Evolutionary conservation across 2,329 filamentous ascomycete genomes (phyloP).

Genomic region (Xylariaceae sp.): DNA sequence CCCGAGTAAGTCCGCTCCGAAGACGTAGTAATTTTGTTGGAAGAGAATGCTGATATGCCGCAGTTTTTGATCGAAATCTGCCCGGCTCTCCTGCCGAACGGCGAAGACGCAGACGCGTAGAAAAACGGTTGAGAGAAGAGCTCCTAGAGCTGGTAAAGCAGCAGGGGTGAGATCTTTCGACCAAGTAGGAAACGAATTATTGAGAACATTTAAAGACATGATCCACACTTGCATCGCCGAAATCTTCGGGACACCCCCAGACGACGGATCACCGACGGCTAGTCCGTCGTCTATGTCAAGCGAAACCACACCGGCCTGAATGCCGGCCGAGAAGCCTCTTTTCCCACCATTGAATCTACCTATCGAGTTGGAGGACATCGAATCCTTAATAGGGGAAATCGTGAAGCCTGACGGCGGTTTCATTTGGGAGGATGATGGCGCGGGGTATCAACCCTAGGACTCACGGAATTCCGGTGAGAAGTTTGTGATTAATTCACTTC

Average conservation of each 20-base stretch:
- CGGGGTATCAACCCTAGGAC: slow-evolving; percentile 25
- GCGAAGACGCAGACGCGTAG: slow-evolving; percentile 24
- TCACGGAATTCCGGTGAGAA: slow-evolving; percentile 19
- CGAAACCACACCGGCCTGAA: slow-evolving; percentile 15
- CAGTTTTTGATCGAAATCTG: slow-evolving; percentile 27
- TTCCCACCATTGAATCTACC: slow-evolving; percentile 3
- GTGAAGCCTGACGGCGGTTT: slow-evolving; percentile 1
- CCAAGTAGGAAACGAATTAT: slow-evolving; percentile 23
- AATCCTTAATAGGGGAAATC: not conserved
- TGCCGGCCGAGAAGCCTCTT: slow-evolving; percentile 3
- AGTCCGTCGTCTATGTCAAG: slow-evolving; percentile 24
- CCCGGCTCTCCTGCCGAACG: slow-evolving; percentile 8
- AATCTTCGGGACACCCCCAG: slow-evolving; percentile 23
- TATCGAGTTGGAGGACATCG: slow-evolving; percentile 15
- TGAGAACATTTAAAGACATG: slow-evolving; percentile 26
- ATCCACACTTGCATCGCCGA: slow-evolving; percentile 26
- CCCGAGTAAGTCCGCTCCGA: slow-evolving; percentile 26
- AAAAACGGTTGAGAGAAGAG: slow-evolving; percentile 27
- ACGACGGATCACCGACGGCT: slow-evolving; percentile 21
- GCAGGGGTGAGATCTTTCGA: slow-evolving; percentile 27
- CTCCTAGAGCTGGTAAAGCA: slow-evolving; percentile 27
- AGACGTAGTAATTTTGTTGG: not conserved
- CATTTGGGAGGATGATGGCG: slow-evolving; percentile 9
- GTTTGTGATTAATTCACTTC: not conserved
- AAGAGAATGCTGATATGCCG: slow-evolving; percentile 12